A percentile compares a stretch with the other conserved stretches of the same genome.
These are phyloP conservation scores for Aspergillus neoniger DNA, from an alignment of 2,329 filamentous ascomycete species.

Conservation along the genomic window DNA sequence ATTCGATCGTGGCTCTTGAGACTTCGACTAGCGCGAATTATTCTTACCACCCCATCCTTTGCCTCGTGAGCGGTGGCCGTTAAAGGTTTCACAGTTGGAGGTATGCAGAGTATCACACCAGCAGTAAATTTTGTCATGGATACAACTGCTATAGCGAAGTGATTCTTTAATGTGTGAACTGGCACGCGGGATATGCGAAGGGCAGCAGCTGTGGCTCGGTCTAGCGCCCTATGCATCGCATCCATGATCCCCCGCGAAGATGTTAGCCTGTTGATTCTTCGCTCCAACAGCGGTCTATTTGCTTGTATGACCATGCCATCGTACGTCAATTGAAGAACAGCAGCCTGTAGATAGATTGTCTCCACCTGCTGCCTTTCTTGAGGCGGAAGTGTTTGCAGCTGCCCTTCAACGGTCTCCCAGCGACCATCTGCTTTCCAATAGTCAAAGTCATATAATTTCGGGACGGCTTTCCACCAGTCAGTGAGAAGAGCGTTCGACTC, in stretches of 20 bases:
- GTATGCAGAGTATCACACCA: constrained; percentile 1
- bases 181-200: neutral
- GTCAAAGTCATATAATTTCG: neutral
- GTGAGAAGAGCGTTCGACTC: neutral
- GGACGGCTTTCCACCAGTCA: neutral
- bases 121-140: constrained; percentile 3
- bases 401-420: neutral
- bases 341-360: constrained; percentile 1
- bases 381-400: neutral
- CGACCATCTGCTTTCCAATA: neutral
- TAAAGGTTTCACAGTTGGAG: neutral
- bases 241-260: neutral
- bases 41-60: constrained; percentile 1
- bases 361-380: neutral
- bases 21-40: neutral
- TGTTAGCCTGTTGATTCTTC: neutral
- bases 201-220: neutral
- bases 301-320: constrained; percentile 1
- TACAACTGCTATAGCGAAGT: neutral
- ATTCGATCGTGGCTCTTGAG: neutral
- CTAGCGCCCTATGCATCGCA: neutral
- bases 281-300: neutral
- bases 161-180: neutral
- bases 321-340: neutral
- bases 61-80: neutral